phyloP scores from a whole-genome alignment of 1,139 yeast genomes.

The Meyerozyma athensensis region DNA sequence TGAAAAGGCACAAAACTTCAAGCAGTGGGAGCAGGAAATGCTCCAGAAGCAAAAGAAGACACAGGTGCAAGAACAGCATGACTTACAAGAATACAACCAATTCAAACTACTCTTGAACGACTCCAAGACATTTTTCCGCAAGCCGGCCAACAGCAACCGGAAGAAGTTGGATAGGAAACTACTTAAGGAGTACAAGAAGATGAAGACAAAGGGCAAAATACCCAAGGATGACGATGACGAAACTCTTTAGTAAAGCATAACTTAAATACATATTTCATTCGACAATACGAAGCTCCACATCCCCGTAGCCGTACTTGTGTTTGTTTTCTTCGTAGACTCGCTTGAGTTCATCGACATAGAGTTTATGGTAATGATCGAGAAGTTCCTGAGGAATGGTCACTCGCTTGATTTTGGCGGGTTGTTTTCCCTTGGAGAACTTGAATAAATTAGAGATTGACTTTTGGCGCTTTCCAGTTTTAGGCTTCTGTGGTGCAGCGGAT shows the following conservation, averaged over 20 bases:
- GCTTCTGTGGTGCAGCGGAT: not conserved
- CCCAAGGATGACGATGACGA: constrained; percentile 6
- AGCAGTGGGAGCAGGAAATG: constrained; percentile 33
- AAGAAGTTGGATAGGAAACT: constrained; percentile 2
- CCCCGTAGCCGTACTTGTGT: constrained; percentile 49
- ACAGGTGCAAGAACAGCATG: constrained; percentile 16
- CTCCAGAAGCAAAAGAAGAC: constrained; percentile 17
- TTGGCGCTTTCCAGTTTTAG: not conserved
- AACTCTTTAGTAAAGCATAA: not conserved
- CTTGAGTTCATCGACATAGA: constrained; percentile 65
- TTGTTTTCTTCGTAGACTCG: constrained; percentile 69
- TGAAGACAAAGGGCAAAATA: constrained; percentile 1
- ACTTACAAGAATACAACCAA: constrained; percentile 16
- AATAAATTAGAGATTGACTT: constrained; percentile 22
- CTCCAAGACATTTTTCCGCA: constrained; percentile 21
- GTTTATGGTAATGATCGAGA: constrained; percentile 66
- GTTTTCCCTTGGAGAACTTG: constrained; percentile 12
- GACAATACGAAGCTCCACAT: constrained; percentile 44
- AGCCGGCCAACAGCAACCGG: constrained; percentile 7
- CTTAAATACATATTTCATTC: constrained; percentile 22
- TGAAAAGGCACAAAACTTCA: constrained; percentile 25
- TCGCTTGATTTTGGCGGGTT: constrained; percentile 1
- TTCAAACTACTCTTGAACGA: constrained; percentile 17
- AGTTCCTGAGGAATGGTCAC: constrained; percentile 34
- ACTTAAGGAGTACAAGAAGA: constrained; percentile 4